Evolutionary conservation across 768 basidiomycete genomes (phyloP).

Genomic region (Sporobolomyces phaffii): DNA sequence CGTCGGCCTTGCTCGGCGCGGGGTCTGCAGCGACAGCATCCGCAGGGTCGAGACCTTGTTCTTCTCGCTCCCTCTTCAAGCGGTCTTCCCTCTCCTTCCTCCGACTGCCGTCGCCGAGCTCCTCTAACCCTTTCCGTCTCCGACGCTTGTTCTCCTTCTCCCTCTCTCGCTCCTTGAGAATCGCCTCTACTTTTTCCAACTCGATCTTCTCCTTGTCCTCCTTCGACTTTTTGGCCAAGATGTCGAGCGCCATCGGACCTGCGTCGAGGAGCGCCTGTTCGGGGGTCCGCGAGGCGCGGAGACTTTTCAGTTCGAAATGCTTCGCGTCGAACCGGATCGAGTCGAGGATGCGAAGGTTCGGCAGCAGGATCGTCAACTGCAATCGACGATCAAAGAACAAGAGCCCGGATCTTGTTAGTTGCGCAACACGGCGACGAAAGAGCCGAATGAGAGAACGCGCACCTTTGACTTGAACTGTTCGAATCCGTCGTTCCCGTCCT

Average conservation of each 20-base stretch:
- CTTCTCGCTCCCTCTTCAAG: neutral
- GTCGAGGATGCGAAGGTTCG: conserved; percentile 40
- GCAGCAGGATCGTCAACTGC: conserved; percentile 37
- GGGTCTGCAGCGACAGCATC: neutral
- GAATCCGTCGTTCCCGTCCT: conserved; percentile 1
- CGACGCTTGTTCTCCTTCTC: conserved; percentile 21
- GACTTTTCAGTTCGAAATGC: conserved; percentile 31
- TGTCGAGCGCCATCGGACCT: conserved; percentile 33
- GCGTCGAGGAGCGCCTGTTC: conserved; percentile 34
- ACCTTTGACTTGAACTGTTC: conserved; percentile 35
- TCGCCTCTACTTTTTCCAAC: conserved; percentile 1
- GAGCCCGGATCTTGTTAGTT: too few species aligned
- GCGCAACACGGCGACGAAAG: too few species aligned
- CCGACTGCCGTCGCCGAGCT: neutral
- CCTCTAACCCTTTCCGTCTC: conserved; percentile 8
- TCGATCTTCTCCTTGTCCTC: conserved; percentile 15
- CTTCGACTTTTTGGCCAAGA: neutral
- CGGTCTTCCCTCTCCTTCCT: neutral
- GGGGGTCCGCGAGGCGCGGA: conserved; percentile 7
- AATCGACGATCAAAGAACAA: neutral
- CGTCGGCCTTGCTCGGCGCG: neutral
- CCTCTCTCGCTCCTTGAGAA: neutral
- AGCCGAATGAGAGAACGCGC: too few species aligned
- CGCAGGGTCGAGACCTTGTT: neutral
- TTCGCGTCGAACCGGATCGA: conserved; percentile 40